phyloP scores from a whole-genome alignment of 129 eudicot genomes.

The Arctium lappa region DNA sequence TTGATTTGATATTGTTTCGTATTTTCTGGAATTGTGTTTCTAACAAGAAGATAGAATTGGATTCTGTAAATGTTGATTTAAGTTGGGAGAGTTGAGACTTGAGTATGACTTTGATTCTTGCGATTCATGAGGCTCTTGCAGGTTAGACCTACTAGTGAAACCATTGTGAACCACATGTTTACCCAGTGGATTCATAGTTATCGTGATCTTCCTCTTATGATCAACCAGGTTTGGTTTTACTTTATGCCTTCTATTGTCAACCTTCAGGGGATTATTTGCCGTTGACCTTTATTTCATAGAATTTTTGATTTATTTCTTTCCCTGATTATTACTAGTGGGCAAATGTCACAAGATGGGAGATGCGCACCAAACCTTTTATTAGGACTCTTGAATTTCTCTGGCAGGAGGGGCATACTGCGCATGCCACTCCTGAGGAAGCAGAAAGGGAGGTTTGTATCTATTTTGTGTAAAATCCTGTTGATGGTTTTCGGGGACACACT shows the following conservation, averaged over 20 bases:
- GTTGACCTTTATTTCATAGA: neutral
- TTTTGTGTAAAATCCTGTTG: neutral
- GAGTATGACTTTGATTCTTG: constrained; percentile 84
- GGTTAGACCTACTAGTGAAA: constrained; percentile 99
- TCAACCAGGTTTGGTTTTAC: constrained; percentile 69
- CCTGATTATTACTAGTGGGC: constrained; percentile 66
- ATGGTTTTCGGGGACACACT: neutral
- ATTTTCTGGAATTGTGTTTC: neutral
- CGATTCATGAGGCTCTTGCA: constrained; percentile 91
- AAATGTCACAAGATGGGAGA: constrained; percentile 99
- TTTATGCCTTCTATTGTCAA: neutral
- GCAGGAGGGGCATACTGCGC: constrained; percentile 99
- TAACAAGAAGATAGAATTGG: neutral
- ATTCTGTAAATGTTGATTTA: constrained; percentile 10
- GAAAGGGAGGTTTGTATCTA: constrained; percentile 69
- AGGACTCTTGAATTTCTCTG: constrained; percentile 97
- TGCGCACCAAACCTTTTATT: constrained; percentile 97
- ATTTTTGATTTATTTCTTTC: neutral
- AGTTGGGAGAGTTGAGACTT: constrained; percentile 21
- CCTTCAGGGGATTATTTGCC: neutral
- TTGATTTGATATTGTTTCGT: neutral
- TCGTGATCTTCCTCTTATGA: constrained; percentile 98
- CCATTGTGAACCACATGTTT: constrained; percentile 98
- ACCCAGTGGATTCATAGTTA: constrained; percentile 99
- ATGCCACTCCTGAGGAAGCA: constrained; percentile 88